Percentiles rank a stretch among this genome's conserved stretches.
Evolutionary conservation across 345 rosid species (phyloP).

Genomic region (Acer yangbiense): DNA sequence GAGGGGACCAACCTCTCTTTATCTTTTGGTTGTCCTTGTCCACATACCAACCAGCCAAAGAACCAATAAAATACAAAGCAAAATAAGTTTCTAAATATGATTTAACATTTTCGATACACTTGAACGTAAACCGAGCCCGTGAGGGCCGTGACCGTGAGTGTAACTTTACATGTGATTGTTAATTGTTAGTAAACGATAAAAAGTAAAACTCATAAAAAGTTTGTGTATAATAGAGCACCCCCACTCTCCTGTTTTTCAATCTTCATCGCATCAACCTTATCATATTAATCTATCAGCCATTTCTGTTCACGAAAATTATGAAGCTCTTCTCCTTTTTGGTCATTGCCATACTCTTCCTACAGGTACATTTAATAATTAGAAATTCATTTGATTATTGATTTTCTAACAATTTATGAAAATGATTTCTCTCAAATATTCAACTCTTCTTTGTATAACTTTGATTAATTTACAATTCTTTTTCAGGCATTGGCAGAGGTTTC

Average conservation of each 20-base stretch:
- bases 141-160: not conserved
- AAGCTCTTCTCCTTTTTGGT: constrained; percentile 30
- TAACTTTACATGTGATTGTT: constrained; percentile 19
- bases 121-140: constrained; percentile 9
- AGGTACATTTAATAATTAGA: constrained; percentile 16
- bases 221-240: not conserved
- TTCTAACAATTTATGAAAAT: no score
- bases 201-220: not conserved
- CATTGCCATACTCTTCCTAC: constrained; percentile 26
- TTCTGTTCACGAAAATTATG: constrained; percentile 20
- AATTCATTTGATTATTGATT: not conserved
- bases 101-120: constrained; percentile 16
- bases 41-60: constrained; percentile 9
- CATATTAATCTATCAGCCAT: not conserved
- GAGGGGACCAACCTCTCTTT: not conserved
- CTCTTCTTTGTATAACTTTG: not conserved
- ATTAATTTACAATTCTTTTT: not conserved
- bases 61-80: constrained; percentile 19
- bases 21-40: not conserved
- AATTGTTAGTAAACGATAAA: not conserved
- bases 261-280: constrained; percentile 18
- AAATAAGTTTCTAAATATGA: constrained; percentile 23
- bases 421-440: not conserved
- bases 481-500: constrained; percentile 32
- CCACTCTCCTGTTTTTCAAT: not conserved